Conservation (phyloP, 139 green algal genomes). For the Chlorella sp. region DNA sequence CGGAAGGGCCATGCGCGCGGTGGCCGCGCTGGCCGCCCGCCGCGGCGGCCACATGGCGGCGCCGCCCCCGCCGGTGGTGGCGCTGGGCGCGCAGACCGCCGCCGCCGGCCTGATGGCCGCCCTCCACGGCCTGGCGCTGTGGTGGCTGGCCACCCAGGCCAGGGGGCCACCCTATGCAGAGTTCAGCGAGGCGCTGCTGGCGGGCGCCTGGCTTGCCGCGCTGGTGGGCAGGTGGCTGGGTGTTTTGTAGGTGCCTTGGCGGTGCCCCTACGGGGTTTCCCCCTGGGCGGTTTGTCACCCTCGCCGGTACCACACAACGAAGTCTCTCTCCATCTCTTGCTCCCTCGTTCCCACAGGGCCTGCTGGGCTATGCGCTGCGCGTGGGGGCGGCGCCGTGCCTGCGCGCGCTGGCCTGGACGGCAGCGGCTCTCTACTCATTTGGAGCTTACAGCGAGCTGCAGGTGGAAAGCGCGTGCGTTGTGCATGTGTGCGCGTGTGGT, state of each 20-base stretch:
- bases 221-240: not conserved
- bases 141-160: constrained; percentile 3
- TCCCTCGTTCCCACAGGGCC: not conserved
- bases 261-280: not conserved
- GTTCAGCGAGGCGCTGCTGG: constrained; percentile 24
- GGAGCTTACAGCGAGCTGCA: constrained; percentile 25
- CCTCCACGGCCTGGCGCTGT: constrained; percentile 27
- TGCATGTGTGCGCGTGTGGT: no score
- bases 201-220: constrained; percentile 6
- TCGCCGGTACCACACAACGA: not conserved
- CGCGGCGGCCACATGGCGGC: not conserved
- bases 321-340: not conserved
- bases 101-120: not conserved
- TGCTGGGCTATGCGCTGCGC: constrained; percentile 10
- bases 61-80: no score
- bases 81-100: not conserved
- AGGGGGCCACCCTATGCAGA: constrained; percentile 5
- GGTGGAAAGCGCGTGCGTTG: no score
- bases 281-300: not conserved
- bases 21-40: not conserved
- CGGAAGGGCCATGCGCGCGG: not conserved
- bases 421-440: constrained; percentile 12
- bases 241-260: not conserved
- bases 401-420: constrained; percentile 2
- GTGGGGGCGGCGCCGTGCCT: not conserved